Conservation (phyloP, 2,329 filamentous ascomycete species). For the Myrmaecium sp. region DNA sequence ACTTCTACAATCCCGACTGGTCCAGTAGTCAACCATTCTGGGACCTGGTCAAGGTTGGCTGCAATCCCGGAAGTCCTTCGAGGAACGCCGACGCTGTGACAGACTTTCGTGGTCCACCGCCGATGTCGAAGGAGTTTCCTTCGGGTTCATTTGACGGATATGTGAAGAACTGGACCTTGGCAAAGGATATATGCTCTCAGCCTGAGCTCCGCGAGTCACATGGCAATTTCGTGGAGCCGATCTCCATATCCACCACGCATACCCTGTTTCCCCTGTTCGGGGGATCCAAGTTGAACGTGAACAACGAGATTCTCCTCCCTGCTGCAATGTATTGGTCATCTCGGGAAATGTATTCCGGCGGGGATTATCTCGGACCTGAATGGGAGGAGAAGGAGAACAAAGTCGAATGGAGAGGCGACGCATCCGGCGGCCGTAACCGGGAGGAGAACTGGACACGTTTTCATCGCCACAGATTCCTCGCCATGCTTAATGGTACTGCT, state of each 20-base stretch:
- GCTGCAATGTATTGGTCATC: conserved; percentile 33
- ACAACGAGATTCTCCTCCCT: conserved; percentile 35
- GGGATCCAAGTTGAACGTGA: conserved; percentile 31
- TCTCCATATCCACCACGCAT: conserved; percentile 27
- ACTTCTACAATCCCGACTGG: conserved; percentile 15
- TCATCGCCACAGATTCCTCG: conserved; percentile 58
- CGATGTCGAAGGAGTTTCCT: conserved; percentile 13
- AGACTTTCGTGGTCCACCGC: conserved; percentile 21
- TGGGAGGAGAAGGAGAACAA: conserved; percentile 27
- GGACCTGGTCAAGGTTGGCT: conserved; percentile 25
- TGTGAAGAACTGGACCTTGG: conserved; percentile 29
- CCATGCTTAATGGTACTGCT: conserved; percentile 52
- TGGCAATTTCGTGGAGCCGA: conserved; percentile 31
- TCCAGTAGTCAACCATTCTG: conserved; percentile 21
- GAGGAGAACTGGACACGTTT: conserved; percentile 51
- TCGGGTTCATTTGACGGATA: conserved; percentile 25
- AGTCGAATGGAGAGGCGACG: conserved; percentile 31
- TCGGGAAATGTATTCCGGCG: conserved; percentile 25
- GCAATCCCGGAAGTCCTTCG: conserved; percentile 20
- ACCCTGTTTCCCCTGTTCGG: conserved; percentile 33
- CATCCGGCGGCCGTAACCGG: conserved; percentile 29
- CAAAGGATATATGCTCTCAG: conserved; percentile 28
- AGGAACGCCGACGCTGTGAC: conserved; percentile 15
- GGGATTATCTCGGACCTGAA: conserved; percentile 18
- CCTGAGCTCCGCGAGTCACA: conserved; percentile 28